Evolutionary conservation across 129 eudicot species (phyloP).

Genomic region (Flaveria brownii): DNA sequence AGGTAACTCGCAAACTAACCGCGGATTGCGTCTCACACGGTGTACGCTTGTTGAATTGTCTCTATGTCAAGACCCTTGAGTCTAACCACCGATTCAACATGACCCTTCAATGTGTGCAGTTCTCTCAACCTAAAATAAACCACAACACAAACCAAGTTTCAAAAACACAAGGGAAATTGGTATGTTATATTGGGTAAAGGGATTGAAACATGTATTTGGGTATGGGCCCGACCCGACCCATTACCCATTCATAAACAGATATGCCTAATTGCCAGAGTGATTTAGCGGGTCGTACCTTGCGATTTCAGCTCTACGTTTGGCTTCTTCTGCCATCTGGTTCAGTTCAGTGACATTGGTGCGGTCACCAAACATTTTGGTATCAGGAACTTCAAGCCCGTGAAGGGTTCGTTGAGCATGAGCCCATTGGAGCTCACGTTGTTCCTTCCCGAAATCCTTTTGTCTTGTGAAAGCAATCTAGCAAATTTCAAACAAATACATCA

Average conservation of each 20-base stretch:
- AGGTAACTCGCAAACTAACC: conserved; percentile 26
- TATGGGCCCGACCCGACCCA: background rate
- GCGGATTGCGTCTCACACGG: conserved; percentile 52
- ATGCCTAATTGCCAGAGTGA: background rate
- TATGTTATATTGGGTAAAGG: background rate
- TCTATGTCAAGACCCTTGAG: conserved; percentile 95
- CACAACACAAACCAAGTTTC: conserved; percentile 1
- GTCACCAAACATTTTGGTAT: conserved; percentile 77
- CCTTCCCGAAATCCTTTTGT: conserved; percentile 95
- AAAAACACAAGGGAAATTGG: background rate
- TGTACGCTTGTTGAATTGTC: conserved; percentile 91
- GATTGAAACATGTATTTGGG: background rate
- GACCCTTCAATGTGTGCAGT: conserved; percentile 88
- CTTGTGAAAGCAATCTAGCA: conserved; percentile 88
- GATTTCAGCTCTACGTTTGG: conserved; percentile 94
- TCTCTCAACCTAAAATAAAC: conserved; percentile 75
- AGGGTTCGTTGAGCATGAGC: conserved; percentile 99
- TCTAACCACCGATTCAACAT: conserved; percentile 92
- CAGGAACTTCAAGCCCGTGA: conserved; percentile 96
- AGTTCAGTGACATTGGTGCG: conserved; percentile 75
- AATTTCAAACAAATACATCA: background rate
- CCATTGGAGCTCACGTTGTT: conserved; percentile 95
- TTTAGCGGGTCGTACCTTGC: conserved; percentile 57
- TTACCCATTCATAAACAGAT: background rate
- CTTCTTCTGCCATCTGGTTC: conserved; percentile 99